phyloP scores from a whole-genome alignment of 2,329 filamentous ascomycete genomes.

The Beauveria caledonica region DNA sequence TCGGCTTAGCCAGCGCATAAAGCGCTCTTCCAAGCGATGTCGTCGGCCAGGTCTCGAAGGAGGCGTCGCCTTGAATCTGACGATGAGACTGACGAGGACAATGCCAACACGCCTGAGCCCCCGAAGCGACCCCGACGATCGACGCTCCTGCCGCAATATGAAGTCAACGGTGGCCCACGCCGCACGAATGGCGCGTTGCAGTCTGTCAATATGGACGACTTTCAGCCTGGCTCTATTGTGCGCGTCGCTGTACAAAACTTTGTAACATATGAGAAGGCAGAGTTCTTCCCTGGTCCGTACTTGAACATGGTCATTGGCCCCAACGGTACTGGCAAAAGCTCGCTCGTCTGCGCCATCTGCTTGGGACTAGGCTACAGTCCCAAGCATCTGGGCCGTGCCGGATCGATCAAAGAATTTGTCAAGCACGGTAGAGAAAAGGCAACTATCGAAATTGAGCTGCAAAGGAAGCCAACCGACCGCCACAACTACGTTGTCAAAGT shows the following conservation, averaged over 20 bases:
- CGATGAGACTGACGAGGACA: constrained; percentile 27
- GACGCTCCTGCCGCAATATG: neutral
- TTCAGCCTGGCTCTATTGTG: constrained; percentile 76
- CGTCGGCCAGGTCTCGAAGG: constrained; percentile 26
- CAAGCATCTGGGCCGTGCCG: constrained; percentile 76
- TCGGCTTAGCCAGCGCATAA: neutral
- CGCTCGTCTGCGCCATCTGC: constrained; percentile 92
- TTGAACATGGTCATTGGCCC: constrained; percentile 98
- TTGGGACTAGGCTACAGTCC: constrained; percentile 80
- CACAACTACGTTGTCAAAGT: constrained; percentile 68
- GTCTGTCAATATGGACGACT: constrained; percentile 25
- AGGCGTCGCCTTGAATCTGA: constrained; percentile 36
- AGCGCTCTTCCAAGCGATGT: constrained; percentile 18
- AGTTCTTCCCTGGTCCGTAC: constrained; percentile 84
- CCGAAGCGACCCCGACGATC: constrained; percentile 30
- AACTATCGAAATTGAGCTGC: constrained; percentile 83
- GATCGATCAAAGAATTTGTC: constrained; percentile 80
- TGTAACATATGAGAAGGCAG: constrained; percentile 87
- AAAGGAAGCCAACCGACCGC: constrained; percentile 49
- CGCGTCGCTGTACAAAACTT: constrained; percentile 82
- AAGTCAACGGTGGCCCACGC: constrained; percentile 8
- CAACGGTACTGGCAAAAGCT: constrained; percentile 98
- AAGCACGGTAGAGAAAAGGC: constrained; percentile 78
- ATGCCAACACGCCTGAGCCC: constrained; percentile 20
- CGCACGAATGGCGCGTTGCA: constrained; percentile 12